These are phyloP conservation scores for Cajanus cajan DNA, from an alignment of 306 rosid species.

Conservation along the genomic window DNA sequence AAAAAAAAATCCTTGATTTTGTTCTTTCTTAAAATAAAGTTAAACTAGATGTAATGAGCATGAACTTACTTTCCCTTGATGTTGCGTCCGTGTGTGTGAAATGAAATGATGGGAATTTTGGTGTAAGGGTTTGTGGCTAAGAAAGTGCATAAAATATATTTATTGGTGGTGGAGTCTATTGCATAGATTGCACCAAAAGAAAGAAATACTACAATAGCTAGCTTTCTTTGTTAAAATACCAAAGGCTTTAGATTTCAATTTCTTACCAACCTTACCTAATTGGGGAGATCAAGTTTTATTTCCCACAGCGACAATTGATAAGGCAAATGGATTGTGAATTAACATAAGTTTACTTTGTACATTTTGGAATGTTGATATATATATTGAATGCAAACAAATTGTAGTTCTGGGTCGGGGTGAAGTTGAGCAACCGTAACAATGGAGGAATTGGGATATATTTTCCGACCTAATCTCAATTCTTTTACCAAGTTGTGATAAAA, in stretches of 20 bases:
- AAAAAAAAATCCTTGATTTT: no score
- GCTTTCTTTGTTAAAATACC: not conserved
- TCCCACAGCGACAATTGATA: not conserved
- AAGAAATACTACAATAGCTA: not conserved
- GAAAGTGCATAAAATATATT: not conserved
- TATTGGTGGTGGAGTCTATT: not conserved
- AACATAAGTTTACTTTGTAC: not conserved
- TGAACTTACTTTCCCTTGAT: no score
- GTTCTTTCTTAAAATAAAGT: no score
- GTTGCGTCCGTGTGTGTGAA: no score
- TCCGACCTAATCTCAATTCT: constrained; percentile 22
- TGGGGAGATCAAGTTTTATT: not conserved
- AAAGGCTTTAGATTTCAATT: not conserved
- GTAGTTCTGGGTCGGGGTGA: not conserved
- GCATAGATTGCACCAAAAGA: not conserved
- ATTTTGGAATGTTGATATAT: not conserved
- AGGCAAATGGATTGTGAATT: not conserved
- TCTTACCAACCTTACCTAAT: constrained; percentile 41
- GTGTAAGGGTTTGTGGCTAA: not conserved
- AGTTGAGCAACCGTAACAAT: constrained; percentile 38
- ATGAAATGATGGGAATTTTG: not conserved
- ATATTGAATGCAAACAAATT: not conserved
- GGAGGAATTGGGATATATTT: not conserved
- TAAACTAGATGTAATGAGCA: no score
- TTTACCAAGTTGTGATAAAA: not conserved